Base-by-base conservation (phyloP, 192 early-diverging fungal genomes). In the Gamsiella multidivaricata region DNA sequence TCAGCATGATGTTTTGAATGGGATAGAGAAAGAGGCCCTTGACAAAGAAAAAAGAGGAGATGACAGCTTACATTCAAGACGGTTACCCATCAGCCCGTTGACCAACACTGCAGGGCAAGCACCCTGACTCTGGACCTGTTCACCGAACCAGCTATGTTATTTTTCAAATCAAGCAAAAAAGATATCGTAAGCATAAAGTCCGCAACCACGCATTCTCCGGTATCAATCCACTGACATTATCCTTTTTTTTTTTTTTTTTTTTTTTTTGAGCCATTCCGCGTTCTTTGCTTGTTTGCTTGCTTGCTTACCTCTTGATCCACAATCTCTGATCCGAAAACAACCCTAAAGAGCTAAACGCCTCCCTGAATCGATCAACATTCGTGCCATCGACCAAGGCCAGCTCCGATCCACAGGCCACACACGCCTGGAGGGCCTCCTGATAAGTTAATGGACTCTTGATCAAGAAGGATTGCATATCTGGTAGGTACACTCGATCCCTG, bases 391-490 rank as follows among this genome's bases (percentile, higher is more conserved):
- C 28, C 43, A 76, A 39, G 14, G 68, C 73, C 42, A 76, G 26
- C 12, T 76, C 73, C 8, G 73, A 76, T 11, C 73, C 59, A 41
- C 73, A 76, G 15, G 64, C 73, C 20, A 22, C 14, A 28, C 73
- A 76, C 3, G 73, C 73, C 22, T 76, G 73, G 2, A 62, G 20
- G 0, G 73, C 73, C 11, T 76, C 73, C 39, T 31, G 52, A 53
- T 76, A 76, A 0, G 53, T 68, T 59, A 76, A 10, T 0, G 64
- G 59, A 2, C 37, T 28, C 15, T 68, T 52, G 45, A 76, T 76
- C 65, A 76, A 23, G 65, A 68, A 76, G 4, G 64, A 67, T 26
- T 68, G 73, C 73, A 76, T 76, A 28, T 76, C 73, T 2, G 73
- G 73, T 22, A 76, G 39, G 20, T 76, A 76, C 0, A 76, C 73